Percentiles rank a stretch among this genome's conserved stretches.
These are phyloP conservation scores for Aureobasidium mangrovei DNA, from an alignment of 2,329 filamentous ascomycete species.

Conservation along the genomic window DNA sequence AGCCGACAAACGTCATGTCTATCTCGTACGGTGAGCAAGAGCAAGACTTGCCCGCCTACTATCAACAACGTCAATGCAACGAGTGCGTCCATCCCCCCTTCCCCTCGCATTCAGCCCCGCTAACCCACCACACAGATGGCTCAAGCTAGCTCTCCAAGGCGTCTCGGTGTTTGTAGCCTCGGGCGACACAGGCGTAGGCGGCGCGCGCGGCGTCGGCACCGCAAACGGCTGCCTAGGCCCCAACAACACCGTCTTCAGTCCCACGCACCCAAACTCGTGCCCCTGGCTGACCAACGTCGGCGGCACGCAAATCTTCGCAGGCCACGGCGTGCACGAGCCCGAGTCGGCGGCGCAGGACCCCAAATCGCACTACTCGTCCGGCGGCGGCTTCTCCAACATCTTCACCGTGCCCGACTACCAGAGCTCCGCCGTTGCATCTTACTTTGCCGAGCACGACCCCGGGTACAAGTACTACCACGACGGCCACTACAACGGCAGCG, in stretches of 20 bases:
- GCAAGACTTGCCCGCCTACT: slow-evolving; percentile 43
- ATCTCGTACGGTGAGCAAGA: slow-evolving; percentile 53
- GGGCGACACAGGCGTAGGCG: slow-evolving; percentile 35
- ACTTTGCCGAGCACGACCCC: slow-evolving; percentile 24
- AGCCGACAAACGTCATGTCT: slow-evolving; percentile 49
- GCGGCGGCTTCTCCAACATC: slow-evolving; percentile 33
- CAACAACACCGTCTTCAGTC: slow-evolving; percentile 21
- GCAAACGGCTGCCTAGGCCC: slow-evolving; percentile 23
- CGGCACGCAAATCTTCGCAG: slow-evolving; percentile 24
- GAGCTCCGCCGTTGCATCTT: slow-evolving; percentile 28
- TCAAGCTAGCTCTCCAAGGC: slow-evolving; percentile 44
- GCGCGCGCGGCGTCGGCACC: slow-evolving; percentile 23
- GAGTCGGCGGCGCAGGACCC: slow-evolving; percentile 16
- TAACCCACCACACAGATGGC: slow-evolving; percentile 21
- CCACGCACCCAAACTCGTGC: slow-evolving; percentile 22
- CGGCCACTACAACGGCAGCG: slow-evolving; percentile 18
- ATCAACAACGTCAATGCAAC: slow-evolving; percentile 42
- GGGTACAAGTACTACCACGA: slow-evolving; percentile 22
- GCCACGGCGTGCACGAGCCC: slow-evolving; percentile 14
- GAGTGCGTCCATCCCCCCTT: slow-evolving; percentile 17
- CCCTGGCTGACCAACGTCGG: slow-evolving; percentile 26
- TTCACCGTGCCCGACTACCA: slow-evolving; percentile 31
- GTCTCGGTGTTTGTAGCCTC: slow-evolving; percentile 41
- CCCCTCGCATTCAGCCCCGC: background rate
- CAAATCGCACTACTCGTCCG: slow-evolving; percentile 16